Base-by-base conservation (phyloP, 2,329 filamentous ascomycete genomes). In the Ophiocordyceps sinensis region DNA sequence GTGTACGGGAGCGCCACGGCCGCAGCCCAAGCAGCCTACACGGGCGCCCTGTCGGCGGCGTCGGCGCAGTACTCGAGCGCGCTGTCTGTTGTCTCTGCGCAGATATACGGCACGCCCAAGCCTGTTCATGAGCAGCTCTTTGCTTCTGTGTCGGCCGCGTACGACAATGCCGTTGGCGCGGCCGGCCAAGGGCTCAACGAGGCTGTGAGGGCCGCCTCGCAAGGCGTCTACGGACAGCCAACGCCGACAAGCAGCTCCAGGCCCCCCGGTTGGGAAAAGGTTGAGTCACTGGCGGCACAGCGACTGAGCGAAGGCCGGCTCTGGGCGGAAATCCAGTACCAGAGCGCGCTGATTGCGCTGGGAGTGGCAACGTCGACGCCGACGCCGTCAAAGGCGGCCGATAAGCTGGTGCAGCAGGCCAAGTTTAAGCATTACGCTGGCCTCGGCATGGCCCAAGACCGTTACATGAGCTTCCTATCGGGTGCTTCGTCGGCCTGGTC, bases 381-480 rank as follows among this genome's bases (percentile, higher is more conserved):
- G 3, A 61, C 57, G 0, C 54, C 59, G 2, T 76, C 61, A 47
- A 63, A 68, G 0, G 51, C 62, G 58, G 71, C 58, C 45, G 79
- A 64, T 59, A 79, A 62, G 66, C 73, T 68, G 62, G 75, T 64
- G 55, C 75, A 67, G 55, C 79, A 69, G 64, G 81, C 73, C 37
- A 73, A 69, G 49, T 62, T 71, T 49, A 73, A 77, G 53, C 89
- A 89, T 59, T 88, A 86, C 50, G 81, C 85, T 47, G 84, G 80
- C 11, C 60, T 91, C 21, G 85, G 85, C 26, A 59, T 85, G 36
- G 85, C 86, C 1, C 82, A 93, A 52, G 84, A 79, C 36, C 76
- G 80, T 31, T 91, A 91, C 57, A 77, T 79, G 5, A 79, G 80
- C 39, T 89, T 91, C 52, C 48, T 91, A 2, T 69, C 70, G 12